phyloP scores from a whole-genome alignment of 2,329 filamentous ascomycete species.

The Alternaria triticina region DNA sequence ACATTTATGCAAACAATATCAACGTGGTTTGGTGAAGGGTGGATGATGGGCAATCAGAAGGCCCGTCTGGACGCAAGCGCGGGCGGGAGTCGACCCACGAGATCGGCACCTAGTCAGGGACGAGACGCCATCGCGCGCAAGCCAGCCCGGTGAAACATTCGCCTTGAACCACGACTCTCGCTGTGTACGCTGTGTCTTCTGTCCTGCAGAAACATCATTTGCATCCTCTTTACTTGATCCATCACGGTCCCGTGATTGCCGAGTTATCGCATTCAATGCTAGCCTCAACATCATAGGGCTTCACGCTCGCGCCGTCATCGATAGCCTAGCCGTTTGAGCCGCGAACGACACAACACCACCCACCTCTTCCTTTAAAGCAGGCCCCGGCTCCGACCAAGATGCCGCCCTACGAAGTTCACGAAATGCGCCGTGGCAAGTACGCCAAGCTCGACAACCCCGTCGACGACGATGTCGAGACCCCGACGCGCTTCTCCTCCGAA shows the following conservation, averaged over 20 bases:
- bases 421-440: conserved; percentile 49
- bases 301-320: conserved; percentile 18
- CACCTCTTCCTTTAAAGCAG: background rate
- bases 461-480: conserved; percentile 40
- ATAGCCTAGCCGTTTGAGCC: conserved; percentile 3
- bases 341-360: background rate
- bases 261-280: conserved; percentile 2
- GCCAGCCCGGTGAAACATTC: conserved; percentile 4
- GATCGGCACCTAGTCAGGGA: conserved; percentile 22
- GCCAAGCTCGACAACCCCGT: conserved; percentile 44
- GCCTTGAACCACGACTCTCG: conserved; percentile 20
- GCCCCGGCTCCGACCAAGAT: conserved; percentile 15
- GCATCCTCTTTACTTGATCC: background rate
- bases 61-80: background rate
- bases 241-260: background rate
- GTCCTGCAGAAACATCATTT: background rate
- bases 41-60: background rate
- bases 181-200: conserved; percentile 9
- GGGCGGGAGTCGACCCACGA: conserved; percentile 5
- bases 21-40: background rate
- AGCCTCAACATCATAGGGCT: conserved; percentile 15
- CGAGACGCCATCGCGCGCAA: conserved; percentile 12
- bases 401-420: conserved; percentile 38
- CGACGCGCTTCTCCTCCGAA: conserved; percentile 47
- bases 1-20: background rate